Percentiles rank a stretch among this genome's conserved stretches.
Evolutionary conservation across 2,329 filamentous ascomycete genomes (phyloP).

Genomic region (Fusarium neocosmosporiellum): DNA sequence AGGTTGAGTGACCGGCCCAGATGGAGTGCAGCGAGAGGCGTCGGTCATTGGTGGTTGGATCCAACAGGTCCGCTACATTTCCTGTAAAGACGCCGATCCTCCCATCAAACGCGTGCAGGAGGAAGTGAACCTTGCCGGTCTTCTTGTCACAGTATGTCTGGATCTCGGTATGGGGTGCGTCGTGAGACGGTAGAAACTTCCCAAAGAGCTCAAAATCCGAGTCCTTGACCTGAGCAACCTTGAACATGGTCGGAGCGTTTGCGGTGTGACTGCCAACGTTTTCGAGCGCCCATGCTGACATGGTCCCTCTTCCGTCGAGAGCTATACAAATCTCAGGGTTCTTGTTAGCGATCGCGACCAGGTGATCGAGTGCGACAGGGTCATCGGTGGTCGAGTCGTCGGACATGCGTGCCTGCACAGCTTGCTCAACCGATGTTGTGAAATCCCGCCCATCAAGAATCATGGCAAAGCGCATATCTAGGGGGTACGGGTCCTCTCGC

Average conservation of each 20-base stretch:
- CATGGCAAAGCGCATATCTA: constrained; percentile 64
- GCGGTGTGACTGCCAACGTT: constrained; percentile 79
- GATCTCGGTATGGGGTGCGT: constrained; percentile 70
- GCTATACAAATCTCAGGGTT: constrained; percentile 89
- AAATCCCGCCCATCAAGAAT: constrained; percentile 87
- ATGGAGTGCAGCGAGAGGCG: constrained; percentile 72
- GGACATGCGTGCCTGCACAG: constrained; percentile 70
- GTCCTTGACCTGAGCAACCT: constrained; percentile 81
- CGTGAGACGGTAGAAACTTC: constrained; percentile 40
- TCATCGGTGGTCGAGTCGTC: constrained; percentile 70
- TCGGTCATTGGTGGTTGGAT: constrained; percentile 70
- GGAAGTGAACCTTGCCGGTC: constrained; percentile 74
- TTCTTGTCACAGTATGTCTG: constrained; percentile 76
- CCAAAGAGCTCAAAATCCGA: constrained; percentile 61
- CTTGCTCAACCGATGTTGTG: constrained; percentile 78
- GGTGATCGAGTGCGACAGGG: constrained; percentile 78
- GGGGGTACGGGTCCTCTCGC: constrained; percentile 51
- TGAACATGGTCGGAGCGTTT: constrained; percentile 79
- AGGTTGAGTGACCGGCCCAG: constrained; percentile 86
- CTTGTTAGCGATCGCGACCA: constrained; percentile 87
- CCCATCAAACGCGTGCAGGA: constrained; percentile 88
- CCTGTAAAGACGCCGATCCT: constrained; percentile 84
- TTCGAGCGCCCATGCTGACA: constrained; percentile 94
- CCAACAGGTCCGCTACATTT: constrained; percentile 82
- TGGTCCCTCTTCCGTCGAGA: constrained; percentile 83